Evolutionary conservation across 768 basidiomycete genomes (phyloP).

Genomic region (Trametes punicea): DNA sequence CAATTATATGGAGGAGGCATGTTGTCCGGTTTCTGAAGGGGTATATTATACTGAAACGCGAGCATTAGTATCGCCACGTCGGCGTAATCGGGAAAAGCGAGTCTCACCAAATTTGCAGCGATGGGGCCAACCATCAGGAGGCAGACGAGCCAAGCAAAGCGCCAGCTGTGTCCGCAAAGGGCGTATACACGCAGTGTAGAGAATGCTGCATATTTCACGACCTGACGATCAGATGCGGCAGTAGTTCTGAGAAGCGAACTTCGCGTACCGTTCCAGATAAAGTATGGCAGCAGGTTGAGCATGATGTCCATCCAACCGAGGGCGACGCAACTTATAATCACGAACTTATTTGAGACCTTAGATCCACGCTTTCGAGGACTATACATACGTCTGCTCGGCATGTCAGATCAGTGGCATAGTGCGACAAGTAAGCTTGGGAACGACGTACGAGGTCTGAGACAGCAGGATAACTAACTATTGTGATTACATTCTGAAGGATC

Average conservation of each 20-base stretch:
- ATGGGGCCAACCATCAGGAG: slow-evolving; percentile 1
- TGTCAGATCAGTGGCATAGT: background rate
- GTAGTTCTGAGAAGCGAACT: background rate
- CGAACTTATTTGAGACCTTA: no score
- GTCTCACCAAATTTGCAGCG: slow-evolving; percentile 1
- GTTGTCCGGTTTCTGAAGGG: background rate
- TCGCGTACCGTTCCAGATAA: background rate
- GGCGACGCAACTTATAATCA: background rate
- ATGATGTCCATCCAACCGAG: background rate
- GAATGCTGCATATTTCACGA: slow-evolving; percentile 6
- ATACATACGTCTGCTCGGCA: background rate
- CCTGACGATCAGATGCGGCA: background rate
- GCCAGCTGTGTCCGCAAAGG: slow-evolving; percentile 3
- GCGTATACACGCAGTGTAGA: slow-evolving; percentile 14
- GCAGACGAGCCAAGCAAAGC: background rate
- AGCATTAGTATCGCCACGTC: background rate
- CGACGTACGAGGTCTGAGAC: background rate
- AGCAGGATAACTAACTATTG: background rate
- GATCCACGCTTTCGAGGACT: background rate
- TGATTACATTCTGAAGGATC: background rate
- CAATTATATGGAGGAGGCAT: slow-evolving; percentile 2
- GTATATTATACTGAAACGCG: background rate
- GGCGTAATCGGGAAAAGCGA: background rate
- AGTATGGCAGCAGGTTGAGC: slow-evolving; percentile 2
- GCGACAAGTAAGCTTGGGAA: no score